Percentiles rank a stretch among this genome's conserved stretches.
phyloP scores from a whole-genome alignment of 2,329 filamentous ascomycete species.

The Stachybotrys elegans region DNA sequence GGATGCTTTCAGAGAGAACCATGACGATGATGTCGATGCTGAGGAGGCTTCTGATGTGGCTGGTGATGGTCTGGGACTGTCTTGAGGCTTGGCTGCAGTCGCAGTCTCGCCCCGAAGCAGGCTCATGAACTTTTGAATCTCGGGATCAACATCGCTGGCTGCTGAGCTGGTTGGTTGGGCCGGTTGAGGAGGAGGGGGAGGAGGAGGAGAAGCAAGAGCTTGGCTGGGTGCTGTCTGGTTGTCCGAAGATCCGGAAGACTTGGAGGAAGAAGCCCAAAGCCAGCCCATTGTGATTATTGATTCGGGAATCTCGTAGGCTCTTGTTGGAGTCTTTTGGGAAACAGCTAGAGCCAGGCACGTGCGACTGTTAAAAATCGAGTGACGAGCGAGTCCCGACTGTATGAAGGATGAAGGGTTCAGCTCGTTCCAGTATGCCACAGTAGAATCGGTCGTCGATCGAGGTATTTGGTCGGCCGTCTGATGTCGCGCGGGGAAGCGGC shows the following conservation, averaged over 20 bases:
- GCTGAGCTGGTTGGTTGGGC: conserved; percentile 12
- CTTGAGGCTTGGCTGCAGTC: conserved; percentile 21
- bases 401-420: too few species aligned
- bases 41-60: conserved; percentile 23
- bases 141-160: conserved; percentile 36
- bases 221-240: conserved; percentile 16
- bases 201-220: conserved; percentile 14
- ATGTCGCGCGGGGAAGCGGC: too few species aligned
- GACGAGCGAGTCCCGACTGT: too few species aligned
- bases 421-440: too few species aligned
- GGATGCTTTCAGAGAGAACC: conserved; percentile 29
- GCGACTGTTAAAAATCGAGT: too few species aligned
- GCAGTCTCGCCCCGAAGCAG: neutral
- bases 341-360: too few species aligned
- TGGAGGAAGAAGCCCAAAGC: conserved; percentile 48
- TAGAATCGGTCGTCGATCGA: too few species aligned
- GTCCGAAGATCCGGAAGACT: conserved; percentile 24
- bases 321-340: too few species aligned
- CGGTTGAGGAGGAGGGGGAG: conserved; percentile 10
- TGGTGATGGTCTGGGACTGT: conserved; percentile 14
- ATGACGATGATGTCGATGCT: conserved; percentile 24
- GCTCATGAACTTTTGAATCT: conserved; percentile 49
- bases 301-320: too few species aligned
- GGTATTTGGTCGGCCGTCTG: too few species aligned
- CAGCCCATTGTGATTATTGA: conserved; percentile 57